A percentile compares a stretch with the other conserved stretches of the same genome.
Conservation (phyloP, 2,329 filamentous ascomycete genomes). For the Pyrenophora graminea region DNA sequence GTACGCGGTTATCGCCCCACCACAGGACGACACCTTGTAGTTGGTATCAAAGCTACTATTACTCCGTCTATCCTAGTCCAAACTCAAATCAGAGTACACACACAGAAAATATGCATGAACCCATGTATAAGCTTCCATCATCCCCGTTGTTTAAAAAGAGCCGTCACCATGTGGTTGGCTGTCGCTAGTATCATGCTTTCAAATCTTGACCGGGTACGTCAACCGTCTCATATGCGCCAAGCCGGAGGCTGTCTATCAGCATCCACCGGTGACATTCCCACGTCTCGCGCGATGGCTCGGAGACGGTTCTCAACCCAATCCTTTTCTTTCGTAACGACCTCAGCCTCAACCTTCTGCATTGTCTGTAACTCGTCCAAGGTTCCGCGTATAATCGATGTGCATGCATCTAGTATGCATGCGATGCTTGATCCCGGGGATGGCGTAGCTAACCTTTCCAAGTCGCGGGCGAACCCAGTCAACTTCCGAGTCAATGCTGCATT, state of each 20-base stretch:
- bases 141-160: no score
- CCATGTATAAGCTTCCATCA: no score
- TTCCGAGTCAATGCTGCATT: constrained; percentile 42
- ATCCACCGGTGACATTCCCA: constrained; percentile 14
- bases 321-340: constrained; percentile 39
- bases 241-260: constrained; percentile 19
- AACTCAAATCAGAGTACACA: no score
- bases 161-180: not conserved
- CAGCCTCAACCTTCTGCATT: constrained; percentile 41
- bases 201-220: not conserved
- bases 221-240: constrained; percentile 29
- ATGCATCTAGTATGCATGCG: constrained; percentile 34
- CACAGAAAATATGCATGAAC: no score
- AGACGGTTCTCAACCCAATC: constrained; percentile 44
- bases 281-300: constrained; percentile 31
- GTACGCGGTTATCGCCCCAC: no score
- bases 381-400: constrained; percentile 35
- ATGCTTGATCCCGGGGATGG: constrained; percentile 41
- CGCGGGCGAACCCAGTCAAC: constrained; percentile 36
- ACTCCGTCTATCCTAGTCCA: no score
- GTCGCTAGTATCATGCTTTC: not conserved
- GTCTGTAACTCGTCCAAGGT: constrained; percentile 40
- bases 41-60: no score
- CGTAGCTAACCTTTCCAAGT: constrained; percentile 37
- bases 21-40: no score